Evolutionary conservation across 2,329 filamentous ascomycete genomes (phyloP).

Genomic region (Cercospora nicotianae): DNA sequence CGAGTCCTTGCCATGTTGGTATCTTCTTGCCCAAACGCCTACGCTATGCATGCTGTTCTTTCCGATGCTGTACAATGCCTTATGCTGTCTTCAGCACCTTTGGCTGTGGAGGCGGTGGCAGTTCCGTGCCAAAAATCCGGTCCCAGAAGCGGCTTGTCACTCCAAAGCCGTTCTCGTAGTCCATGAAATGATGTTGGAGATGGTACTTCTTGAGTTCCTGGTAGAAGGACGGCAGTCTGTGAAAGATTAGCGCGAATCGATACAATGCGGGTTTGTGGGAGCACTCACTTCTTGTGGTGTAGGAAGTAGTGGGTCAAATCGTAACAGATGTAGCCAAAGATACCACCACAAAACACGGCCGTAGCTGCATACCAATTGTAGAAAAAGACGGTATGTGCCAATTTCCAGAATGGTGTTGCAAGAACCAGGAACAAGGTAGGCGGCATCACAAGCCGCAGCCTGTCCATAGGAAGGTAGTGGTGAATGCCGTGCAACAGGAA

Average conservation of each 20-base stretch:
- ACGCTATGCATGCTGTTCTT: conserved; percentile 13
- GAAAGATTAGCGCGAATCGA: conserved; percentile 14
- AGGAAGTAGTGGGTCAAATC: conserved; percentile 98
- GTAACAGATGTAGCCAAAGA: conserved; percentile 95
- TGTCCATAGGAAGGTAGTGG: conserved; percentile 99
- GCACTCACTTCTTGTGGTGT: conserved; percentile 78
- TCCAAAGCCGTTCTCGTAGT: conserved; percentile 96
- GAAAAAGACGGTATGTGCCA: conserved; percentile 78
- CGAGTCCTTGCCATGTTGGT: conserved; percentile 17
- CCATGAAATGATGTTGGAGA: conserved; percentile 93
- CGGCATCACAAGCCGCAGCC: conserved; percentile 94
- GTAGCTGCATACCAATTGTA: conserved; percentile 82
- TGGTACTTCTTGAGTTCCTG: conserved; percentile 95
- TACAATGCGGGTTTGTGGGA: neutral
- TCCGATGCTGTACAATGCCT: conserved; percentile 11
- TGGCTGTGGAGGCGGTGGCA: conserved; percentile 53
- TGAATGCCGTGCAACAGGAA: conserved; percentile 96
- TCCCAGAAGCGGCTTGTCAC: conserved; percentile 98
- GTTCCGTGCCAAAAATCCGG: conserved; percentile 82
- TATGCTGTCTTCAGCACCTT: conserved; percentile 51
- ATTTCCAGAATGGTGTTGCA: conserved; percentile 86
- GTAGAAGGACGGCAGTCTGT: conserved; percentile 79
- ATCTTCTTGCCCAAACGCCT: conserved; percentile 19
- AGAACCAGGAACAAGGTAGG: conserved; percentile 81
- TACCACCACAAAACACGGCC: conserved; percentile 79